Percentiles rank a stretch among this genome's conserved stretches.
These are phyloP conservation scores for Hypomontagnella monticulosa DNA, from an alignment of 495 filamentous ascomycete species.

Conservation along the genomic window DNA sequence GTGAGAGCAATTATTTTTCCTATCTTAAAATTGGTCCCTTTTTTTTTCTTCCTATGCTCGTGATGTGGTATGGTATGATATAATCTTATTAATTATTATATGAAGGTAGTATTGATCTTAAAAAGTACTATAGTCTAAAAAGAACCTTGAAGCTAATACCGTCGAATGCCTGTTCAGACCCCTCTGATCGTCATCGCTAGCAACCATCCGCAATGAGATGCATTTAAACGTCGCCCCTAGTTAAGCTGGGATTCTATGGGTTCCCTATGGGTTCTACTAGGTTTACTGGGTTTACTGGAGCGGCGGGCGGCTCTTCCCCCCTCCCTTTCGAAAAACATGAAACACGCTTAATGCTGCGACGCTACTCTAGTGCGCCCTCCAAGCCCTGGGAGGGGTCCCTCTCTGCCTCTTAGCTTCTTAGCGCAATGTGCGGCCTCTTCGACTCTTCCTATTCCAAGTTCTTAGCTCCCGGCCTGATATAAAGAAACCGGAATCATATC, in stretches of 20 bases:
- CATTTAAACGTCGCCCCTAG: background rate
- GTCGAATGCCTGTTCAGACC: background rate
- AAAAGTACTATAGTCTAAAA: background rate
- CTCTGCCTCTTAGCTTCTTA: background rate
- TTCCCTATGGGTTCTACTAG: too few relatives aligned
- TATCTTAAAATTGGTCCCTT: too few relatives aligned
- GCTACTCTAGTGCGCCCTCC: slow-evolving; percentile 39
- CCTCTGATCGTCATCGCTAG: slow-evolving; percentile 9
- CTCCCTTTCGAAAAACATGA: slow-evolving; percentile 38
- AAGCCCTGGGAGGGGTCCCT: too few relatives aligned
- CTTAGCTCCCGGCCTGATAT: slow-evolving; percentile 22
- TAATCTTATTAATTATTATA: too few relatives aligned
- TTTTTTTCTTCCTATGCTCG: too few relatives aligned
- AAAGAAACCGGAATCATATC: slow-evolving; percentile 34
- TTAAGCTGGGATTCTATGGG: too few relatives aligned
- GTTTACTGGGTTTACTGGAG: background rate
- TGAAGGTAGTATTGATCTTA: too few relatives aligned
- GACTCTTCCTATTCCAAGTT: background rate
- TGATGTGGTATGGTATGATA: too few relatives aligned
- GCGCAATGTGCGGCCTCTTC: slow-evolving; percentile 4
- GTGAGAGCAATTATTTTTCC: too few relatives aligned
- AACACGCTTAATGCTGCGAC: slow-evolving; percentile 43
- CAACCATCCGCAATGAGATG: background rate
- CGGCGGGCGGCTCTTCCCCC: slow-evolving; percentile 28
- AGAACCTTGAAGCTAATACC: background rate